Base-by-base conservation (phyloP, 106 monocot genomes). In the Vanilla planifolia region DNA sequence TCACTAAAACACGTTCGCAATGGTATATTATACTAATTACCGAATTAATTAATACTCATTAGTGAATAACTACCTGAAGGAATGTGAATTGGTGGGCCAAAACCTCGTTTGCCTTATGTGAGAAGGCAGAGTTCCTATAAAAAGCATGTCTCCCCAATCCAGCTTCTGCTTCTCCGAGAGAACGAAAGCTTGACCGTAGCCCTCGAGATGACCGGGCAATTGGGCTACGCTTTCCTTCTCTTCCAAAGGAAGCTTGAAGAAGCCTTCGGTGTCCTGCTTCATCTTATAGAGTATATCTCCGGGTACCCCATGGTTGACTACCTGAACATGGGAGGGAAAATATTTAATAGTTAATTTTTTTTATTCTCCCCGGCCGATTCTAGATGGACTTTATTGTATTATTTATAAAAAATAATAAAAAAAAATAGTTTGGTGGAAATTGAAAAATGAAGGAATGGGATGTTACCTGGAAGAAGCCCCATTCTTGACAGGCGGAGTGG, bases 121-220 rank as follows among this genome's bases (percentile, higher is more conserved):
- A 26, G 3, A 10, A 17, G 63, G 63, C 7, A 3, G n/a, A 41
- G 32, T 44, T 7, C 17, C 8, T 6, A 63, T 44, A 19, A 20
- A 16, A 1, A 63, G 45, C 47, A 48, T 21, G 17, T 63, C 63
- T 8, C 25, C 63, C 63, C 63, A 63, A 46, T 63, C 63, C 16
- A 48, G 17, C 27, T 47, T 63, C 8, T 44, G 44, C 27, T 63
- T 33, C 47, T 63, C 63, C 8, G 43, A 63, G 3, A 28, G 26
- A 7, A 44, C 43, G 11, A 63, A 63, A 2, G 30, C 9, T 25
- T 27, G 32, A 0, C 63, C 63, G 13, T 63, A 63, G 8, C 63
- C 63, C 47, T 63, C 45, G 2, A 63, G 8, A 20, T 30, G 1
- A 4, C 46, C 43, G 4, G 44, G 29, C 13, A 33, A 29, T 30